phyloP scores from a whole-genome alignment of 257 asterid species.

The Gentiana dahurica region DNA sequence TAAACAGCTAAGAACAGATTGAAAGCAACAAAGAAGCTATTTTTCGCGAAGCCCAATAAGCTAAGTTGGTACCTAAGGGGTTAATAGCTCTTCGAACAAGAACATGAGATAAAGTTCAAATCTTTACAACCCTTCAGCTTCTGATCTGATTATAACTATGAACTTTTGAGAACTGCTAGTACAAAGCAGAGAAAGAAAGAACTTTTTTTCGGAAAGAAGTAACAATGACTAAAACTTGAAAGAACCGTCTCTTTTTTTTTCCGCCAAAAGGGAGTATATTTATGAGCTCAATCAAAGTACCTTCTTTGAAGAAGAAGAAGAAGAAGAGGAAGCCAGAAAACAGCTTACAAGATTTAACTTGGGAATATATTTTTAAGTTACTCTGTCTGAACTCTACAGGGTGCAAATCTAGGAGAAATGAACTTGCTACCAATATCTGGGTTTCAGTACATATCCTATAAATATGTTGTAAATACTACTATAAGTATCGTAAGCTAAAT shows the following conservation, averaged over 20 bases:
- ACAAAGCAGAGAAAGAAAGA: neutral
- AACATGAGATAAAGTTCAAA: constrained; percentile 8
- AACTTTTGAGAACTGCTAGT: neutral
- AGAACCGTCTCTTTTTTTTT: no score
- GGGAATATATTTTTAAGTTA: neutral
- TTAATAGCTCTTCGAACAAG: neutral
- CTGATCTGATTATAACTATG: constrained; percentile 1
- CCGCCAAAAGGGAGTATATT: neutral
- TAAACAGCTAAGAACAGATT: neutral
- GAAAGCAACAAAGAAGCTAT: neutral
- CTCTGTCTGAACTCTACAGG: neutral
- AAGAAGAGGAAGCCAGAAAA: constrained; percentile 2
- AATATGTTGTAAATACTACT: no score
- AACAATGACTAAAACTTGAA: neutral
- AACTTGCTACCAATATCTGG: neutral
- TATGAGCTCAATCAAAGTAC: neutral
- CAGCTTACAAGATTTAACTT: constrained; percentile 6
- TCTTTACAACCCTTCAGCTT: constrained; percentile 1
- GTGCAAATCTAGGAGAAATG: neutral
- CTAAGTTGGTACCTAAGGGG: neutral
- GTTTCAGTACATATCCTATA: neutral
- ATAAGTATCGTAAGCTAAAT: neutral
- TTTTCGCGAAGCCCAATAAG: neutral
- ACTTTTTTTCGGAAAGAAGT: neutral
- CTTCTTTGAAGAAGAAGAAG: constrained; percentile 3